Conservation (phyloP, 139 green algal genomes). For the Chlorella ohadii region DNA sequence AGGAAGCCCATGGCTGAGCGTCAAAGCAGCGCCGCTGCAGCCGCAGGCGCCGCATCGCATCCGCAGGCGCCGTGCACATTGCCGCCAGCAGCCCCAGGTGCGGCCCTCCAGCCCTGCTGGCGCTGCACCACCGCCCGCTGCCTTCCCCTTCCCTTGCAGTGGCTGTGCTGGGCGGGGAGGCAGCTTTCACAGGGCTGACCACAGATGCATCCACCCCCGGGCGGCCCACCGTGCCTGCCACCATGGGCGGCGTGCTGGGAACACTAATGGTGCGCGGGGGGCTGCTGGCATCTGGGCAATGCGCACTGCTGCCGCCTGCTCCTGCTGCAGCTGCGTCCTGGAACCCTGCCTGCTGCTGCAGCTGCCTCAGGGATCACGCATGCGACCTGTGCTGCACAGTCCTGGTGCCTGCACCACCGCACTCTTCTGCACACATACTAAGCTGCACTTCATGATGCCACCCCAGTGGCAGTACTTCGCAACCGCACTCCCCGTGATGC, state of each 20-base stretch:
- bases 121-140: neutral
- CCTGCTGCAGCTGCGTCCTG: neutral
- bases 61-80: too few relatives aligned
- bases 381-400: too few relatives aligned
- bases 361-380: neutral
- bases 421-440: too few relatives aligned
- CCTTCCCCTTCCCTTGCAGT: slow-evolving; percentile 29
- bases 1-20: too few relatives aligned
- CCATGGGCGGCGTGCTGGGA: slow-evolving; percentile 22
- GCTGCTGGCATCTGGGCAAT: neutral
- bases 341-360: neutral
- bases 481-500: too few relatives aligned
- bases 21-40: too few relatives aligned
- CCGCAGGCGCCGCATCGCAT: too few relatives aligned
- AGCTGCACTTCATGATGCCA: too few relatives aligned
- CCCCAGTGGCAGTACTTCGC: too few relatives aligned
- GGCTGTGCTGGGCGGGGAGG: slow-evolving; percentile 41
- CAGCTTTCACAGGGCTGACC: slow-evolving; percentile 35
- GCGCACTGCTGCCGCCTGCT: neutral
- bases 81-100: too few relatives aligned
- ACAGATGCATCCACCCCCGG: slow-evolving; percentile 9
- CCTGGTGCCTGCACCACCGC: too few relatives aligned
- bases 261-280: slow-evolving; percentile 28
- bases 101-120: neutral
- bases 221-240: slow-evolving; percentile 27